Percentiles rank a stretch among this genome's conserved stretches.
These are phyloP conservation scores for Tetracladium maxilliforme DNA, from an alignment of 2,329 filamentous ascomycete species.

Conservation along the genomic window DNA sequence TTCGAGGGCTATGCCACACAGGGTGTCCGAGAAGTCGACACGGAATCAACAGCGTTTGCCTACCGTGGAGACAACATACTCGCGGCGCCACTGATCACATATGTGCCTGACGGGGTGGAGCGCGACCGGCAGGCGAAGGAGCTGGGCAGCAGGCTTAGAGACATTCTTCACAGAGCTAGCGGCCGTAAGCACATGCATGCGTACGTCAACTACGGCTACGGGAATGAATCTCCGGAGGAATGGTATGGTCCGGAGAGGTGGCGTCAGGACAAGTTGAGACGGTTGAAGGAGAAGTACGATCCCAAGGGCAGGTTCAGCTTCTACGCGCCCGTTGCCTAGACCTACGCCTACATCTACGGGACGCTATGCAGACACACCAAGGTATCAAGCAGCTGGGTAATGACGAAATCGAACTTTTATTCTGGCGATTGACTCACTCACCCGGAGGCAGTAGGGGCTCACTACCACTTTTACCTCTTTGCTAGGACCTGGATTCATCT, in stretches of 20 bases:
- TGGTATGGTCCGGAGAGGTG: conserved; percentile 34
- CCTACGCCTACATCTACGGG: background rate
- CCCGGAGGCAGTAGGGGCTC: too few species aligned
- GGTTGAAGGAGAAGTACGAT: conserved; percentile 33
- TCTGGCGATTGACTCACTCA: too few species aligned
- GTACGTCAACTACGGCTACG: conserved; percentile 37
- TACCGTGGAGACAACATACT: conserved; percentile 28
- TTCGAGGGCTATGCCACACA: conserved; percentile 37
- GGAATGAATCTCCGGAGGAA: conserved; percentile 22
- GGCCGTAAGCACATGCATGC: conserved; percentile 17
- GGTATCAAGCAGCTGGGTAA: too few species aligned
- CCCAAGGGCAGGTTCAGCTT: conserved; percentile 26
- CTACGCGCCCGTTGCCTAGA: conserved; percentile 21
- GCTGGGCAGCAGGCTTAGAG: conserved; percentile 21
- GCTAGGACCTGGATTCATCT: too few species aligned
- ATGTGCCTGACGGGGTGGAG: conserved; percentile 14
- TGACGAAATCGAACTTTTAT: too few species aligned
- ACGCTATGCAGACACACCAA: too few species aligned
- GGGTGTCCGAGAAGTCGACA: conserved; percentile 22
- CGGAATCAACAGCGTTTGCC: conserved; percentile 25
- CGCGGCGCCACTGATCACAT: conserved; percentile 20
- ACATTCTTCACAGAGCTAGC: conserved; percentile 18
- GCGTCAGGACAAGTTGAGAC: conserved; percentile 26
- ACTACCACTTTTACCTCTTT: too few species aligned
- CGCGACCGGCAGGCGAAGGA: conserved; percentile 16